Conservation (phyloP, 2,329 filamentous ascomycete genomes). For the Fonsecaea nubica region DNA sequence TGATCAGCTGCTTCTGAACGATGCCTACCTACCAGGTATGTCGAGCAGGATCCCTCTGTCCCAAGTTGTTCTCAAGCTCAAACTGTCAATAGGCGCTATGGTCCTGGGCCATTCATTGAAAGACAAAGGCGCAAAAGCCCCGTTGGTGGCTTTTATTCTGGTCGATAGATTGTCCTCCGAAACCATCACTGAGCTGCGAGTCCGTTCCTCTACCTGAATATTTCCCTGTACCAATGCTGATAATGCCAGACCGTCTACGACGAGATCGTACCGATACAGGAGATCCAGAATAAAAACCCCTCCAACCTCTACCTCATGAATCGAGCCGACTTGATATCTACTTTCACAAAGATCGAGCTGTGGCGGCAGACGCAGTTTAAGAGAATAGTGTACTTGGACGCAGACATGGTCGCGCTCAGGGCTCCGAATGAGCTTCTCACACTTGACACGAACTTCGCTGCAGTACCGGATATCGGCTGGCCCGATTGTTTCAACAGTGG, state of each 20-base stretch:
- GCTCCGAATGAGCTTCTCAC: constrained; percentile 93
- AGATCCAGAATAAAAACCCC: constrained; percentile 76
- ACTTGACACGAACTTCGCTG: constrained; percentile 65
- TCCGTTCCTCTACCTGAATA: constrained; percentile 47
- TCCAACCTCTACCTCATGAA: constrained; percentile 91
- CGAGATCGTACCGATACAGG: constrained; percentile 82
- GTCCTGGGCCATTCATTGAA: constrained; percentile 93
- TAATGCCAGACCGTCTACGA: constrained; percentile 75
- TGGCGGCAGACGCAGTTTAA: constrained; percentile 91
- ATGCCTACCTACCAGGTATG: constrained; percentile 89
- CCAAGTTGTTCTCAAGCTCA: constrained; percentile 26
- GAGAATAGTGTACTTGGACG: constrained; percentile 93
- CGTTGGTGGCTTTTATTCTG: constrained; percentile 83
- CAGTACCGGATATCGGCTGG: constrained; percentile 96
- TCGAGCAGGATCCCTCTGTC: constrained; percentile 35
- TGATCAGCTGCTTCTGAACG: constrained; percentile 82
- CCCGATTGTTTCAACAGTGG: constrained; percentile 98
- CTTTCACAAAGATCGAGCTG: constrained; percentile 94
- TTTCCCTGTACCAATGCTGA: constrained; percentile 37
- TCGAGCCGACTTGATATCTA: constrained; percentile 84
- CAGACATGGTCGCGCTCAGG: constrained; percentile 87
- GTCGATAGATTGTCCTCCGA: constrained; percentile 76
- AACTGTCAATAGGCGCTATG: constrained; percentile 73
- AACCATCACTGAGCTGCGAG: constrained; percentile 80
- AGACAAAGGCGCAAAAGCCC: constrained; percentile 85